Evolutionary conservation across 2,329 filamentous ascomycete species (phyloP).

Genomic region (Zymoseptoria crescenta): DNA sequence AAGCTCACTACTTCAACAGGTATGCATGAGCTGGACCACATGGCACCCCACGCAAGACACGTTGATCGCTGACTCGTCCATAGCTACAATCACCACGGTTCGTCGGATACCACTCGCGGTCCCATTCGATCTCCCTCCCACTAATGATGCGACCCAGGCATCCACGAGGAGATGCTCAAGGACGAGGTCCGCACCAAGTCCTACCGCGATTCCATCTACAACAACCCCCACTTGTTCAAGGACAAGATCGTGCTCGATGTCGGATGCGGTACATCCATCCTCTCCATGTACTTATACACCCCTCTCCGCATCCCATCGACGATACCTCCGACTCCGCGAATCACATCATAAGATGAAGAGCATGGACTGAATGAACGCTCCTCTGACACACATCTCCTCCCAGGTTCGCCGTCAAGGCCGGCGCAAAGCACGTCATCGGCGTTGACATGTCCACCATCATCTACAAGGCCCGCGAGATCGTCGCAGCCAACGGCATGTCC

Average conservation of each 20-base stretch:
- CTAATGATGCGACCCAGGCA: constrained; percentile 51
- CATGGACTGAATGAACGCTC: constrained; percentile 5
- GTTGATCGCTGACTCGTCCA: constrained; percentile 29
- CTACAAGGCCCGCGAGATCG: constrained; percentile 94
- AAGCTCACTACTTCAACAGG: constrained; percentile 99
- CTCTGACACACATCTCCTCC: constrained; percentile 3
- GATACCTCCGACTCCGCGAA: neutral
- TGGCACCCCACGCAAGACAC: constrained; percentile 5
- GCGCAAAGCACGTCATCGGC: constrained; percentile 96
- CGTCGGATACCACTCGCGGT: constrained; percentile 26
- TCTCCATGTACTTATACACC: constrained; percentile 71
- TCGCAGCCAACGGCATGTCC: constrained; percentile 80
- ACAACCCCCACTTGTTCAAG: constrained; percentile 91
- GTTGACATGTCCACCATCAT: constrained; percentile 99
- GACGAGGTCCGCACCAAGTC: constrained; percentile 95
- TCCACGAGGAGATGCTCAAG: constrained; percentile 90
- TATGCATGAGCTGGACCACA: constrained; percentile 31
- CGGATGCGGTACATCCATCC: constrained; percentile 92
- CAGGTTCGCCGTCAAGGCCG: constrained; percentile 94
- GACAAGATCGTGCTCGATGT: constrained; percentile 94
- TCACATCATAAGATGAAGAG: neutral
- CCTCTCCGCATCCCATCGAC: constrained; percentile 14
- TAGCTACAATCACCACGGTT: constrained; percentile 98
- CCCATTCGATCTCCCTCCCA: constrained; percentile 4
- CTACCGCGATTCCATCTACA: constrained; percentile 95